Percentiles rank a stretch among this genome's conserved stretches.
phyloP scores from a whole-genome alignment of 2,329 filamentous ascomycete genomes.

The Epichloe typhina region DNA sequence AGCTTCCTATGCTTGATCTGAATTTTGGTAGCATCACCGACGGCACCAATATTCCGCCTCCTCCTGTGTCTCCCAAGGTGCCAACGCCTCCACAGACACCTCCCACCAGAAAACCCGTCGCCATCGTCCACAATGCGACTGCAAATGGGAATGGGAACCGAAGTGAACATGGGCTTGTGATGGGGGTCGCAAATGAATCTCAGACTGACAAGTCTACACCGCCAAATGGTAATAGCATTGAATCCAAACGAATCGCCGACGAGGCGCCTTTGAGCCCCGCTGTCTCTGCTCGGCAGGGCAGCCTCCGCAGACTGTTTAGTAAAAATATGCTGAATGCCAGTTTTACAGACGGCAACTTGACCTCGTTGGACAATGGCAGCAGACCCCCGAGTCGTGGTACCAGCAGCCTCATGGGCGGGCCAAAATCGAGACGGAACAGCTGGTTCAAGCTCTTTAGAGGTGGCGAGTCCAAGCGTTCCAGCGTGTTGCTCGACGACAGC shows the following conservation, averaged over 20 bases:
- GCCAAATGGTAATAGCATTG: slow-evolving; percentile 28
- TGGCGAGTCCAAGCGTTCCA: slow-evolving; percentile 27
- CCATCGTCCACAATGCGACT: not conserved
- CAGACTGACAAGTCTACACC: slow-evolving; percentile 6
- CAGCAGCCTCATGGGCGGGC: slow-evolving; percentile 35
- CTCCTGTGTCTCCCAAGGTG: slow-evolving; percentile 40
- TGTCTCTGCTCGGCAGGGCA: slow-evolving; percentile 37
- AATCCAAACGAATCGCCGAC: slow-evolving; percentile 36
- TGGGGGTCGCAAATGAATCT: not conserved
- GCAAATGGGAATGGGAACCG: not conserved
- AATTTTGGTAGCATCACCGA: slow-evolving; percentile 47
- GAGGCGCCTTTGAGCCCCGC: slow-evolving; percentile 40
- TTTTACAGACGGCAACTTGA: slow-evolving; percentile 36
- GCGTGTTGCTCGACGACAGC: slow-evolving; percentile 27
- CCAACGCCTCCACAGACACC: slow-evolving; percentile 29
- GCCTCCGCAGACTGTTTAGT: slow-evolving; percentile 45
- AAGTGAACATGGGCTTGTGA: not conserved
- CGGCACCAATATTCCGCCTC: slow-evolving; percentile 47
- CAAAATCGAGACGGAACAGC: slow-evolving; percentile 41
- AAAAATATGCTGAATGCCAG: slow-evolving; percentile 40
- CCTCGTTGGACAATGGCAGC: slow-evolving; percentile 23
- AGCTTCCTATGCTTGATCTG: slow-evolving; percentile 45
- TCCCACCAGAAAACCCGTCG: slow-evolving; percentile 12
- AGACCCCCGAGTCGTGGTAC: slow-evolving; percentile 41
- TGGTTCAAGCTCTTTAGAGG: slow-evolving; percentile 44